phyloP scores from a whole-genome alignment of 805 yeast genomes.

The Kodamaea fukazawae region DNA sequence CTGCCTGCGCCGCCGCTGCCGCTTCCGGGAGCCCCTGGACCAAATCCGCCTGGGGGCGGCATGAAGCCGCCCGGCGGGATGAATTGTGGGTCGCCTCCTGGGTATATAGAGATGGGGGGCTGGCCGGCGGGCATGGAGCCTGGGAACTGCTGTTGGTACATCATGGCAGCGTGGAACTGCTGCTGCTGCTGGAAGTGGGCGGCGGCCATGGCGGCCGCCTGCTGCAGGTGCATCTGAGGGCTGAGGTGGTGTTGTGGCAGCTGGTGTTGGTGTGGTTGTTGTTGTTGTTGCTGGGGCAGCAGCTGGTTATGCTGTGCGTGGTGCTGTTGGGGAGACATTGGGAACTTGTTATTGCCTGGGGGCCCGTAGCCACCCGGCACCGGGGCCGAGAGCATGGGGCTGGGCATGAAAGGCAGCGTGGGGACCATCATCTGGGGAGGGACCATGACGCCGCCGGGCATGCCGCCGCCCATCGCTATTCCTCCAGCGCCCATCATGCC shows the following conservation, averaged over 20 bases:
- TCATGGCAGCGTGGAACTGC: constrained; percentile 37
- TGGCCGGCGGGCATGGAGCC: constrained; percentile 33
- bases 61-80: constrained; percentile 37
- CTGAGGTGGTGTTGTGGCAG: constrained; percentile 5
- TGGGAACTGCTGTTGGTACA: constrained; percentile 35
- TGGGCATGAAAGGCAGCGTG: constrained; percentile 27
- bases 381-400: constrained; percentile 30
- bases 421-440: constrained; percentile 15
- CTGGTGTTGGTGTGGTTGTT: constrained; percentile 12
- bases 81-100: constrained; percentile 30
- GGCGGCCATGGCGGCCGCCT: constrained; percentile 24
- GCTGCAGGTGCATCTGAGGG: constrained; percentile 10
- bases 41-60: constrained; percentile 30
- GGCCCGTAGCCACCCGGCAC: constrained; percentile 13
- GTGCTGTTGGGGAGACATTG: constrained; percentile 32
- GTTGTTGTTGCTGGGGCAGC: constrained; percentile 11
- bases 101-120: constrained; percentile 34
- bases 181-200: constrained; percentile 32
- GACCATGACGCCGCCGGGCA: constrained; percentile 6
- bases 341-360: constrained; percentile 21
- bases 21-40: constrained; percentile 15
- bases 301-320: constrained; percentile 13
- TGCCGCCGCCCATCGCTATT: constrained; percentile 3
- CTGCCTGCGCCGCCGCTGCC: constrained; percentile 14
- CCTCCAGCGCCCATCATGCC: constrained; percentile 2